phyloP scores from a whole-genome alignment of 2,329 filamentous ascomycete species.

The Apiospora kogelbergensis region DNA sequence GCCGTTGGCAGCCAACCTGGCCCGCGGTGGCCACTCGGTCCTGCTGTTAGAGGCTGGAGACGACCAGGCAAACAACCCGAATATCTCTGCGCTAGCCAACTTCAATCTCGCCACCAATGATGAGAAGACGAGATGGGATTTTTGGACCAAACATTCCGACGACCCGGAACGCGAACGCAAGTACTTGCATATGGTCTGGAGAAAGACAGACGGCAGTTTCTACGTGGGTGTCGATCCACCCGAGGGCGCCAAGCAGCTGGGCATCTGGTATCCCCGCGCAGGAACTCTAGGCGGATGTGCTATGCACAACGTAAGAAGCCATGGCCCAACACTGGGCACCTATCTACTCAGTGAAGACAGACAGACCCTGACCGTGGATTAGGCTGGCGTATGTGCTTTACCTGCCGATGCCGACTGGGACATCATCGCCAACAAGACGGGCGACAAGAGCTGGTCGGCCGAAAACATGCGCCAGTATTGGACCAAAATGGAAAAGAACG shows the following conservation, averaged over 20 bases:
- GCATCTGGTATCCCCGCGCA: conserved; percentile 34
- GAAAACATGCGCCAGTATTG: conserved; percentile 27
- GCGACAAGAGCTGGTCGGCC: conserved; percentile 28
- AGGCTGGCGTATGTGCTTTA: conserved; percentile 26
- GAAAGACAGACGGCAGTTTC: conserved; percentile 28
- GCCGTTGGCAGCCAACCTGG: conserved; percentile 53
- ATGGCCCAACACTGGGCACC: not conserved
- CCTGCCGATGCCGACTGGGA: conserved; percentile 32
- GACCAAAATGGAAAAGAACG: conserved; percentile 28
- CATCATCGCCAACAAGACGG: conserved; percentile 28
- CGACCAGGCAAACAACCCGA: conserved; percentile 37
- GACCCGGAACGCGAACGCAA: conserved; percentile 52
- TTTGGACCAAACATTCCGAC: conserved; percentile 55
- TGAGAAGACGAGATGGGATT: conserved; percentile 50
- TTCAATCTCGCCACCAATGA: conserved; percentile 42
- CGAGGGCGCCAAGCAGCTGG: conserved; percentile 29
- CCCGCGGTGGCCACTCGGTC: conserved; percentile 52
- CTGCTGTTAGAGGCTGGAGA: conserved; percentile 58
- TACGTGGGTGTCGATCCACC: conserved; percentile 34
- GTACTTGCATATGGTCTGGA: conserved; percentile 31
- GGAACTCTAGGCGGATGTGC: conserved; percentile 36
- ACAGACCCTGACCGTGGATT: not conserved
- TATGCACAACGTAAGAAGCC: conserved; percentile 25
- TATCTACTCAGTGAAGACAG: conserved; percentile 9
- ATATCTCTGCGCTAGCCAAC: conserved; percentile 28